phyloP scores from a whole-genome alignment of 257 asterid genomes.

The Fraxinus quadrangulata region DNA sequence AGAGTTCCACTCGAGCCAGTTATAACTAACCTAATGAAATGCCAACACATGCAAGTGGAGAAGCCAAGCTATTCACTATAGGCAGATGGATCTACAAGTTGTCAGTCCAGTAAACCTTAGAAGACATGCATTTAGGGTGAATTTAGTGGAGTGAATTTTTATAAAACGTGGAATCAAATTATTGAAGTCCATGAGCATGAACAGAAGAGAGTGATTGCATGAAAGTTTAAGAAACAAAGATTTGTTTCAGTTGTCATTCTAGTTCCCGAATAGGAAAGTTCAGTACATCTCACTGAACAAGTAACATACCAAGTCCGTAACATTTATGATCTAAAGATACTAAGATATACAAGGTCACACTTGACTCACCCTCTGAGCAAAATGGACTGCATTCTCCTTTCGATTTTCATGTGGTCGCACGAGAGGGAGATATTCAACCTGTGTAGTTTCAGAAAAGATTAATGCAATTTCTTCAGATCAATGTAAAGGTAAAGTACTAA shows the following conservation, averaged over 20 bases:
- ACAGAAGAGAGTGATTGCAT: neutral
- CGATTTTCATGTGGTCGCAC: slow-evolving; percentile 67
- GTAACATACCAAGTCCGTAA: neutral
- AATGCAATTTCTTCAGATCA: slow-evolving; percentile 13
- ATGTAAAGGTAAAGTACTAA: neutral
- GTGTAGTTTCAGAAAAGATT: slow-evolving; percentile 23
- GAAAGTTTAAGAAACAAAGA: neutral
- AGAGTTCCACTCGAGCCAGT: neutral
- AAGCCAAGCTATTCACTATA: neutral
- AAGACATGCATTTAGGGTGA: neutral
- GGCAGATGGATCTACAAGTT: neutral
- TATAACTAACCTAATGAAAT: neutral
- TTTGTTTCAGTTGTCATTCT: neutral
- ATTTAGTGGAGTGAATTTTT: neutral
- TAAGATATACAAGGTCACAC: no score
- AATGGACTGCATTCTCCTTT: slow-evolving; percentile 72
- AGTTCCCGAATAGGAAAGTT: neutral
- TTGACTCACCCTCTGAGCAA: slow-evolving; percentile 77
- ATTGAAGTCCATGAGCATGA: neutral
- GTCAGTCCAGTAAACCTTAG: neutral
- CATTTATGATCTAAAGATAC: neutral
- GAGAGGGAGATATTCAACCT: slow-evolving; percentile 94
- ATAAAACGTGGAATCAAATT: neutral
- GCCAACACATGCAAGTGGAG: neutral
- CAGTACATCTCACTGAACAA: neutral